These are phyloP conservation scores for Rehmannia glutinosa DNA, from an alignment of 257 asterid species.

Conservation along the genomic window DNA sequence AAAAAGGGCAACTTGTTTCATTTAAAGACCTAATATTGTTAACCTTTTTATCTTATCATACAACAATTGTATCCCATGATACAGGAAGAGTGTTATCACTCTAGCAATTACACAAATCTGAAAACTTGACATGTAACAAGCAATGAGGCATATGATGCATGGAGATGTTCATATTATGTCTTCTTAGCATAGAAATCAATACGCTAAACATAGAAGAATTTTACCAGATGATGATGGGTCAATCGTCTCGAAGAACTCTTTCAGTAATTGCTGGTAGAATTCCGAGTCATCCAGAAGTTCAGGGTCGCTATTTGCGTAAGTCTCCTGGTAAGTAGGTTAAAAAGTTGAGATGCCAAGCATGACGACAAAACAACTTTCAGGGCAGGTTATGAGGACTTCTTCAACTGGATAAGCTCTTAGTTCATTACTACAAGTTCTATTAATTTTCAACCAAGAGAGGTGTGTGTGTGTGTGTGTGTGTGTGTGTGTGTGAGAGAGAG, in stretches of 20 bases:
- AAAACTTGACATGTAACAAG: not conserved
- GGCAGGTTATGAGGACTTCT: not conserved
- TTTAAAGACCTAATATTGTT: too few relatives aligned
- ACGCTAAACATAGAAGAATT: not conserved
- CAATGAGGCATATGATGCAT: not conserved
- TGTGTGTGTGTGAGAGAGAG: too few relatives aligned
- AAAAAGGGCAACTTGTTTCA: too few relatives aligned
- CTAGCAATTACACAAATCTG: not conserved
- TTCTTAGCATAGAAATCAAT: not conserved
- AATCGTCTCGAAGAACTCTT: conserved; percentile 83
- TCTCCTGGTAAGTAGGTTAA: conserved; percentile 36
- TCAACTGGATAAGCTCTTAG: not conserved
- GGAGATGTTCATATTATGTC: not conserved
- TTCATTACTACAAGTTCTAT: not conserved
- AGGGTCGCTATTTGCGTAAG: conserved; percentile 55
- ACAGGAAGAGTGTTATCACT: too few relatives aligned
- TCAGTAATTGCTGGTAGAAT: conserved; percentile 82
- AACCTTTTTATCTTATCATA: too few relatives aligned
- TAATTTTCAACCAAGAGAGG: not conserved
- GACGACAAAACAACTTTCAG: not conserved
- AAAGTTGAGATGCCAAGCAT: not conserved
- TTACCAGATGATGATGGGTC: conserved; percentile 91
- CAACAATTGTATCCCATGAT: too few relatives aligned
- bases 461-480: too few relatives aligned
- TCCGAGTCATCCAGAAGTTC: conserved; percentile 88